These are phyloP conservation scores for Volvariella surrecta DNA, from an alignment of 1,284 basidiomycete species.

Conservation along the genomic window DNA sequence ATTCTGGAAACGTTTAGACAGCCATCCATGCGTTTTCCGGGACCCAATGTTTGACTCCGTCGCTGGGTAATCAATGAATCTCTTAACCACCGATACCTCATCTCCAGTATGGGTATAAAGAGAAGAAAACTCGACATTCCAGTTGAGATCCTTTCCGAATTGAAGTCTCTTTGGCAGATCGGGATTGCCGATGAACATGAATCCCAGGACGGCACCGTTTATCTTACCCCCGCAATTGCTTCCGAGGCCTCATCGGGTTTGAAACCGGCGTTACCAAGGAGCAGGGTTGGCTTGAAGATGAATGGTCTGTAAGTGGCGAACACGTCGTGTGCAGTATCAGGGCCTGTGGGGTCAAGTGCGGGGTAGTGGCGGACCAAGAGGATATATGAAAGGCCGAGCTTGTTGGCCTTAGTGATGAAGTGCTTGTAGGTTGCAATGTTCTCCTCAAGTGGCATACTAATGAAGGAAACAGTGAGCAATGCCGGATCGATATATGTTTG, in stretches of 20 bases:
- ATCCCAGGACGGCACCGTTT: slow-evolving; percentile 21
- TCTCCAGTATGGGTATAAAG: too few species aligned
- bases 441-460: slow-evolving; percentile 35
- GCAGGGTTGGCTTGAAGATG: slow-evolving; percentile 22
- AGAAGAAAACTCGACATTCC: too few species aligned
- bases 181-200: slow-evolving; percentile 21
- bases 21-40: too few species aligned
- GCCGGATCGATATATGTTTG: not conserved
- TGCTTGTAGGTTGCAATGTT: slow-evolving; percentile 31
- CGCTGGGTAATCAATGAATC: too few species aligned
- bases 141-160: slow-evolving; percentile 18
- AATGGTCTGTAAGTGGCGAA: slow-evolving; percentile 22
- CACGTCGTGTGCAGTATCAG: slow-evolving; percentile 26
- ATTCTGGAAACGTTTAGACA: too few species aligned
- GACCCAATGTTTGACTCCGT: too few species aligned
- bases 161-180: slow-evolving; percentile 23
- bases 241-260: slow-evolving; percentile 22
- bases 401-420: slow-evolving; percentile 29
- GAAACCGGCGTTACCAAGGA: slow-evolving; percentile 22
- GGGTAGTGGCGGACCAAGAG: slow-evolving; percentile 23
- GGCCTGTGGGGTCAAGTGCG: slow-evolving; percentile 17
- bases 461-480: not conserved
- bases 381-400: slow-evolving; percentile 28
- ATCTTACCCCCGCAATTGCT: slow-evolving; percentile 16
- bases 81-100: too few species aligned